These are phyloP conservation scores for Marasmius sp. DNA, from an alignment of 1,284 basidiomycete species.

Conservation along the genomic window DNA sequence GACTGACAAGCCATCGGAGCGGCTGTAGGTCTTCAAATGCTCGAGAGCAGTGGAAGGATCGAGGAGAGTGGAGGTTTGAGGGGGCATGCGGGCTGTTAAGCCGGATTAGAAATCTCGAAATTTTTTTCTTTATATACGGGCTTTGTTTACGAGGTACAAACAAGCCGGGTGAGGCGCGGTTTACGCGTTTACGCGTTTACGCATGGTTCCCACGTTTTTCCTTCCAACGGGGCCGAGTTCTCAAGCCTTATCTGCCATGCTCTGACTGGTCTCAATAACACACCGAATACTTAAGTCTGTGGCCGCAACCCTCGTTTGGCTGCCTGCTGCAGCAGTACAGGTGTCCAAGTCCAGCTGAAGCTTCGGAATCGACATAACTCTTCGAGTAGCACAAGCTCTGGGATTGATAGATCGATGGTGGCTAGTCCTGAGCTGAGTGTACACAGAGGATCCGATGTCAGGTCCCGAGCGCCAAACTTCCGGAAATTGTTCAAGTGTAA, in stretches of 20 bases:
- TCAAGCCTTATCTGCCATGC: background rate
- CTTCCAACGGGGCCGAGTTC: background rate
- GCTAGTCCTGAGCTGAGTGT: background rate
- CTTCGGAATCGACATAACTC: no score
- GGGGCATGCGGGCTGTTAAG: constrained; percentile 19
- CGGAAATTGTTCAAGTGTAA: background rate
- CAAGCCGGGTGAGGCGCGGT: background rate
- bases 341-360: no score
- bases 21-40: constrained; percentile 72
- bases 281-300: no score
- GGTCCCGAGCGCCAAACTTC: background rate
- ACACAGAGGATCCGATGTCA: background rate
- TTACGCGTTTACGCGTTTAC: background rate
- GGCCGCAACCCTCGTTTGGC: no score
- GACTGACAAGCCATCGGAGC: constrained; percentile 86
- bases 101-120: constrained; percentile 25
- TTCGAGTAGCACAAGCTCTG: no score
- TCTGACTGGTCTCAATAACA: no score
- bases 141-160: background rate
- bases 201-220: background rate
- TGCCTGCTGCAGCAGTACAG: no score
- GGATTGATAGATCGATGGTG: no score
- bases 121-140: background rate
- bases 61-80: constrained; percentile 36
- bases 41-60: constrained; percentile 69